A percentile compares a stretch with the other conserved stretches of the same genome.
These are phyloP conservation scores for Sugiyamaella neomexicana DNA, from an alignment of 1,139 yeast genomes.

Conservation along the genomic window DNA sequence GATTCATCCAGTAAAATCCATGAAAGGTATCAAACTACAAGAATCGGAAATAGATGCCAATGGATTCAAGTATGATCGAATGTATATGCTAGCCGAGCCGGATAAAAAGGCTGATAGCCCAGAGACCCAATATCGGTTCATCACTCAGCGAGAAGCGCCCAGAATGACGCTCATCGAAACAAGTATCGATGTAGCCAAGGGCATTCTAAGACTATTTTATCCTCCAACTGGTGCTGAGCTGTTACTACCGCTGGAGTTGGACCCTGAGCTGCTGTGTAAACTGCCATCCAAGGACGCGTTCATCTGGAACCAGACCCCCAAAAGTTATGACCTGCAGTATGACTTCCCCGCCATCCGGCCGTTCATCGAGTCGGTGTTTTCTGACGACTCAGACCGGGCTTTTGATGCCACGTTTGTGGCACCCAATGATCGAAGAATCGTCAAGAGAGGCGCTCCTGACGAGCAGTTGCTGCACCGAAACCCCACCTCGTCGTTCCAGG, in stretches of 20 bases:
- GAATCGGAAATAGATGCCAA: slow-evolving; percentile 37
- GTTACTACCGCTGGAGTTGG: slow-evolving; percentile 34
- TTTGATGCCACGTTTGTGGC: slow-evolving; percentile 33
- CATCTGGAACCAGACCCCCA: slow-evolving; percentile 27
- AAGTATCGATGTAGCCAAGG: slow-evolving; percentile 31
- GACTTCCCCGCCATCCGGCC: slow-evolving; percentile 23
- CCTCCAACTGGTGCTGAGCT: slow-evolving; percentile 25
- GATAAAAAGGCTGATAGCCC: slow-evolving; percentile 25
- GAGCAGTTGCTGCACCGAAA: slow-evolving; percentile 23
- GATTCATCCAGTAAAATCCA: slow-evolving; percentile 47
- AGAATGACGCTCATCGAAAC: slow-evolving; percentile 39
- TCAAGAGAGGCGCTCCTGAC: slow-evolving; percentile 33
- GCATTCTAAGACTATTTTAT: slow-evolving; percentile 37
- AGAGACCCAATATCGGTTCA: slow-evolving; percentile 31
- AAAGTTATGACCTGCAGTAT: slow-evolving; percentile 21
- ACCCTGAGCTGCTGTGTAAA: slow-evolving; percentile 1
- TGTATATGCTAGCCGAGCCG: slow-evolving; percentile 43
- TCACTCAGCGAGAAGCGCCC: slow-evolving; percentile 43
- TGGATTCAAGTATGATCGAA: slow-evolving; percentile 48
- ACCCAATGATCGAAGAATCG: slow-evolving; percentile 40
- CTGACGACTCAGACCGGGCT: slow-evolving; percentile 20
- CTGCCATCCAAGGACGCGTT: slow-evolving; percentile 19
- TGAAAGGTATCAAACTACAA: slow-evolving; percentile 41
- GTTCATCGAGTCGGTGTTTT: slow-evolving; percentile 22
- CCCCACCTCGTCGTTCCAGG: slow-evolving; percentile 43